These are phyloP conservation scores for Hyaloraphidium curvatum DNA, from an alignment of 192 early-diverging fungal species.

Conservation along the genomic window DNA sequence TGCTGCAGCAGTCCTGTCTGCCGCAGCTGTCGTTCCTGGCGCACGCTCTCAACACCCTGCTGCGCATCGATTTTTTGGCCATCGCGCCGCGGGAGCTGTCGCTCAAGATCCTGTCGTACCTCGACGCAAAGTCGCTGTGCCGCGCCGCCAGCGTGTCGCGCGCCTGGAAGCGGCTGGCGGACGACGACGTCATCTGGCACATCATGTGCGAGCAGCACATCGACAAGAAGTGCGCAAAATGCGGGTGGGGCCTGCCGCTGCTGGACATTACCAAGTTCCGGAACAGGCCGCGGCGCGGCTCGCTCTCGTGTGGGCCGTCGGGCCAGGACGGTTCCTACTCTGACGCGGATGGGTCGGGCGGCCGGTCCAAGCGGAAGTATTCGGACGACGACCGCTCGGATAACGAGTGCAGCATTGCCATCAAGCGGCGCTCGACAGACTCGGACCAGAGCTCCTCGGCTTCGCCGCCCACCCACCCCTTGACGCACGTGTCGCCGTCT, in stretches of 20 bases:
- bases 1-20: conserved; percentile 64
- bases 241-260: conserved; percentile 93
- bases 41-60: conserved; percentile 40
- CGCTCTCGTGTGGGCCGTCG: too few relatives aligned
- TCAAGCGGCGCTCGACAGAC: too few relatives aligned
- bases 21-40: conserved; percentile 73
- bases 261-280: conserved; percentile 25
- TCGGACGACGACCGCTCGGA: too few relatives aligned
- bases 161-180: conserved; percentile 62
- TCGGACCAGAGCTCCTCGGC: too few relatives aligned
- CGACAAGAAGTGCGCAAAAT: conserved; percentile 81
- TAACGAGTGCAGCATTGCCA: too few relatives aligned
- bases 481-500: too few relatives aligned
- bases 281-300: not conserved
- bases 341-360: too few relatives aligned
- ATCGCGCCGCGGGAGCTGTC: conserved; percentile 59
- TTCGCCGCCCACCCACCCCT: too few relatives aligned
- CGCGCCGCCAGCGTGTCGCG: conserved; percentile 73
- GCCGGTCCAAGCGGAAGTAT: too few relatives aligned
- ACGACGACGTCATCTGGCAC: conserved; percentile 90
- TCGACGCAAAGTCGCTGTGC: conserved; percentile 82
- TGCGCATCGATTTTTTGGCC: conserved; percentile 68
- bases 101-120: conserved; percentile 66
- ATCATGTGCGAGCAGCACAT: conserved; percentile 96
- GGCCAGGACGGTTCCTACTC: too few relatives aligned